A percentile compares a stretch with the other conserved stretches of the same genome.
Evolutionary conservation across 2,329 filamentous ascomycete species (phyloP).

Genomic region (Paradendryphiella salina): DNA sequence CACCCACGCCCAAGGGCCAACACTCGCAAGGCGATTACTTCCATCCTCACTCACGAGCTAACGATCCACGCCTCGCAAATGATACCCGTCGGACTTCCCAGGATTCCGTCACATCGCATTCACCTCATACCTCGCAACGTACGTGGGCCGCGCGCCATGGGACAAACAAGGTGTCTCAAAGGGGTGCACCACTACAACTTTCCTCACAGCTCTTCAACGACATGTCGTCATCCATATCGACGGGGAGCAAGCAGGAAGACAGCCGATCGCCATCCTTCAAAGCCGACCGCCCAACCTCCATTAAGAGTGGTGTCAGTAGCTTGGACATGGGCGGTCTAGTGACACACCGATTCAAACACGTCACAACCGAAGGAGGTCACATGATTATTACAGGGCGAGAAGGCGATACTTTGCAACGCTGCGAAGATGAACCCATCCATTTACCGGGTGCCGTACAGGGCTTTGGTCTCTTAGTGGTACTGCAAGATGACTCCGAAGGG

Average conservation of each 20-base stretch:
- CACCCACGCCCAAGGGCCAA: constrained; percentile 31
- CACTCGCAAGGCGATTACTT: constrained; percentile 45
- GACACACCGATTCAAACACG: constrained; percentile 77
- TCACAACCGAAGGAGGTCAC: constrained; percentile 76
- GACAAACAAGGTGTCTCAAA: constrained; percentile 7
- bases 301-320: constrained; percentile 42
- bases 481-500: constrained; percentile 69
- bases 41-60: constrained; percentile 32
- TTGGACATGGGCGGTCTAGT: constrained; percentile 56
- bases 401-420: constrained; percentile 71
- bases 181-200: constrained; percentile 14
- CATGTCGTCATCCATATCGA: constrained; percentile 33
- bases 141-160: constrained; percentile 7
- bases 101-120: constrained; percentile 35
- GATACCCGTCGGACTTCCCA: constrained; percentile 35
- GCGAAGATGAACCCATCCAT: constrained; percentile 90
- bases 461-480: constrained; percentile 75
- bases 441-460: constrained; percentile 79
- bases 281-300: constrained; percentile 34
- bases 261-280: constrained; percentile 31
- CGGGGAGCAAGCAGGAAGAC: constrained; percentile 24
- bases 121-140: constrained; percentile 33
- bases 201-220: constrained; percentile 46
- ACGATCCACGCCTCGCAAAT: constrained; percentile 27
- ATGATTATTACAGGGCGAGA: constrained; percentile 80